Conservation (phyloP, 495 filamentous ascomycete species). For the Bacidia gigantensis region DNA sequence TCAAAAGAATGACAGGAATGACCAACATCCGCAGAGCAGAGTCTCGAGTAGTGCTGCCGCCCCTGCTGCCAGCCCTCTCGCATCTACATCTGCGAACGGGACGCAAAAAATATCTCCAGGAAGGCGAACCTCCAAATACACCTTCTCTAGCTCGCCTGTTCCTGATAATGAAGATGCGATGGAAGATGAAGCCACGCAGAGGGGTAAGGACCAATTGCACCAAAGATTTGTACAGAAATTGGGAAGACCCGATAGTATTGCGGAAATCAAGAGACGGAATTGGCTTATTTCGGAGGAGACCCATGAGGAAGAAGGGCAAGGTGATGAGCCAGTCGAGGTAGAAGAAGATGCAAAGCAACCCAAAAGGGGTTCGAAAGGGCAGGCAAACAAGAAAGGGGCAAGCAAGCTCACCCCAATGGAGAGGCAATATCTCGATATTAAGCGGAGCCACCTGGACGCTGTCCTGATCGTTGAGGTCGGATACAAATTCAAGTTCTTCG, state of each 20-base stretch:
- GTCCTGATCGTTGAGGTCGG: constrained; percentile 85
- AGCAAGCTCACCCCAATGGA: constrained; percentile 89
- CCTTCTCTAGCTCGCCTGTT: constrained; percentile 33
- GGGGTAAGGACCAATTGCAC: constrained; percentile 50
- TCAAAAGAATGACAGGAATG: constrained; percentile 1
- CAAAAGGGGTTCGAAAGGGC: constrained; percentile 46
- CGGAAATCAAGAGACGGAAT: constrained; percentile 48
- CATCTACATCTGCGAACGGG: constrained; percentile 12
- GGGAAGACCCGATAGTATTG: constrained; percentile 66
- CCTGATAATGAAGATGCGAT: constrained; percentile 7
- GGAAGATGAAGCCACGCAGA: constrained; percentile 34
- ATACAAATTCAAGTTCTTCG: constrained; percentile 96
- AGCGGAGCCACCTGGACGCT: constrained; percentile 80
- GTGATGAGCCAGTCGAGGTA: constrained; percentile 43
- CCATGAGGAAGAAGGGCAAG: constrained; percentile 34
- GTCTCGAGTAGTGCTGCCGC: not conserved
- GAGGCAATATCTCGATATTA: constrained; percentile 84
- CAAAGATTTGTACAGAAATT: constrained; percentile 81
- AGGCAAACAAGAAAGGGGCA: constrained; percentile 46
- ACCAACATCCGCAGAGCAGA: not conserved
- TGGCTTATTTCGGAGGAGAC: constrained; percentile 38
- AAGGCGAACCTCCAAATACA: constrained; percentile 32
- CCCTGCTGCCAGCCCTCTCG: constrained; percentile 1
- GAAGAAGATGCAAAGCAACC: constrained; percentile 38
- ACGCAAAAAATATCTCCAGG: constrained; percentile 18